phyloP scores from a whole-genome alignment of 1,284 basidiomycete species.

The Leccinum subrobustum region DNA sequence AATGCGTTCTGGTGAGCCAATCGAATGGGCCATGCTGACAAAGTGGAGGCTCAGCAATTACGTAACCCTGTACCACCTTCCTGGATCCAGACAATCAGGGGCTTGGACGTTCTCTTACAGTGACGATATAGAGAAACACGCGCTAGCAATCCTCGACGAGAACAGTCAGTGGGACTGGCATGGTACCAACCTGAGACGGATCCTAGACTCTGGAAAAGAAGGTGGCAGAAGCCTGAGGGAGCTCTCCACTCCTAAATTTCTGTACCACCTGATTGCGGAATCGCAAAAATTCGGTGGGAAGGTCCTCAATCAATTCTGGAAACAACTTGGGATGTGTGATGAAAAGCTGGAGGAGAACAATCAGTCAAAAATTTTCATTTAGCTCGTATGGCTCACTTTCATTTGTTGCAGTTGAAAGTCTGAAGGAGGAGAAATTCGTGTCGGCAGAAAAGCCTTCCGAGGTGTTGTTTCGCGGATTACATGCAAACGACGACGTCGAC shows the following conservation, averaged over 20 bases:
- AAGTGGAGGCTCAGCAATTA: constrained; percentile 6
- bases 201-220: neutral
- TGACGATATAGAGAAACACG: neutral
- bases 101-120: too few species aligned
- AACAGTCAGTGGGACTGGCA: neutral
- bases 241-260: neutral
- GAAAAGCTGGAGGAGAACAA: neutral
- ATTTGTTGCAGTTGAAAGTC: neutral
- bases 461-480: neutral
- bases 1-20: constrained; percentile 11
- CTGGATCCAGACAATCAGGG: too few species aligned
- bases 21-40: constrained; percentile 25
- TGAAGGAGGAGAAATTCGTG: neutral
- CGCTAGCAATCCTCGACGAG: neutral
- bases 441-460: neutral
- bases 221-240: too few species aligned
- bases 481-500: neutral
- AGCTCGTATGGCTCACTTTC: neutral
- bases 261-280: constrained; percentile 6
- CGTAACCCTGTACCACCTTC: too few species aligned
- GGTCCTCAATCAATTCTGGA: constrained; percentile 4
- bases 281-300: constrained; percentile 1
- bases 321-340: neutral
- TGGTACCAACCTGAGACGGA: neutral
- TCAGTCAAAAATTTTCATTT: neutral